Percentiles rank a stretch among this genome's conserved stretches.
phyloP scores from a whole-genome alignment of 495 filamentous ascomycete genomes.

The Penicillium paxilli region DNA sequence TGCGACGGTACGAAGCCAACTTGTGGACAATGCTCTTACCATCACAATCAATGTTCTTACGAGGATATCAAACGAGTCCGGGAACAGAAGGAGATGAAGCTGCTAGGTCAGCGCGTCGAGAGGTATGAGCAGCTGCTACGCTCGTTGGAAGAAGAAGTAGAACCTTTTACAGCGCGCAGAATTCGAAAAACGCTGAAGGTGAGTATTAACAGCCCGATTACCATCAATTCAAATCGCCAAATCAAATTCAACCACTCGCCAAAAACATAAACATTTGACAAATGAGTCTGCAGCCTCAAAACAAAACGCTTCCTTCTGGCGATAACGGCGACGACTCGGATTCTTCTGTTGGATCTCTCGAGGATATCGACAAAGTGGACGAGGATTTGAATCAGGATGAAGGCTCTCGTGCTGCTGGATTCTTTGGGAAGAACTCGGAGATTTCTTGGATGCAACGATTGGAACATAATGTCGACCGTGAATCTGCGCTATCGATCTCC shows the following conservation, averaged over 20 bases:
- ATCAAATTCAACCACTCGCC: not conserved
- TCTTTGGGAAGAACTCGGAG: slow-evolving; percentile 64
- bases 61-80: slow-evolving; percentile 59
- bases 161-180: slow-evolving; percentile 22
- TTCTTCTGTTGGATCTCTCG: slow-evolving; percentile 54
- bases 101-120: slow-evolving; percentile 41
- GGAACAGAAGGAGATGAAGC: slow-evolving; percentile 48
- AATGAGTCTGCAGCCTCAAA: slow-evolving; percentile 3
- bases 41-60: slow-evolving; percentile 50
- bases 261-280: slow-evolving; percentile 2
- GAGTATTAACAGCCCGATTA: slow-evolving; percentile 8
- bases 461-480: slow-evolving; percentile 24
- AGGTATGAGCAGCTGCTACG: slow-evolving; percentile 45
- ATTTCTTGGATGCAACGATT: slow-evolving; percentile 58
- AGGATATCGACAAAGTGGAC: slow-evolving; percentile 56
- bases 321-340: slow-evolving; percentile 33
- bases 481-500: not conserved
- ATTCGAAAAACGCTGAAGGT: slow-evolving; percentile 39
- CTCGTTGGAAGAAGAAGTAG: slow-evolving; percentile 35
- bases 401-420: slow-evolving; percentile 51
- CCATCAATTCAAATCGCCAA: no score
- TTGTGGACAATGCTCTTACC: slow-evolving; percentile 55
- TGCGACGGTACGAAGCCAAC: slow-evolving; percentile 54
- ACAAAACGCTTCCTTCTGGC: slow-evolving; percentile 1
- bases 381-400: slow-evolving; percentile 59